Conservation (phyloP, 441 rosid species). For the Pelargonium fulgidum region DNA sequence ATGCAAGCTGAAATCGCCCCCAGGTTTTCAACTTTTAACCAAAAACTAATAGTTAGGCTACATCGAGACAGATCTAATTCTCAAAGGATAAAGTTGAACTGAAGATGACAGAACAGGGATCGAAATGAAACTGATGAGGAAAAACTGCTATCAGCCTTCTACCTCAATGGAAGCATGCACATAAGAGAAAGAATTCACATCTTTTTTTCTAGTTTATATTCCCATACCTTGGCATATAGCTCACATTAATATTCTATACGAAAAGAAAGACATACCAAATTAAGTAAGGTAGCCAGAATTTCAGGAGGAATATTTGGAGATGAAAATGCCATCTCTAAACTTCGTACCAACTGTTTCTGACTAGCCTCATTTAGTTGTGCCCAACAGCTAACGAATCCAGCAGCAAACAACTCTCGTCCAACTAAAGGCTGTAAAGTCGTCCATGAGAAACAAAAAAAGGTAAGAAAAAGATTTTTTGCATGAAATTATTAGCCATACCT, state of each 20-base stretch:
- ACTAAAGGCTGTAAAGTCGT: slow-evolving; percentile 74
- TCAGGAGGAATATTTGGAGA: slow-evolving; percentile 99
- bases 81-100: too few species aligned
- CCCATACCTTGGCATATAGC: neutral
- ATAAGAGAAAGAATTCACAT: neutral
- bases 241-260: slow-evolving; percentile 20
- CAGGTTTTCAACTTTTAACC: too few species aligned
- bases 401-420: slow-evolving; percentile 98
- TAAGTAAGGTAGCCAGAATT: slow-evolving; percentile 94
- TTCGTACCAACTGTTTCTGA: slow-evolving; percentile 89
- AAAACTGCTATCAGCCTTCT: neutral
- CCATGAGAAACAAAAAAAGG: slow-evolving; percentile 27
- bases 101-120: neutral
- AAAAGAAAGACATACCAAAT: slow-evolving; percentile 52
- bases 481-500: slow-evolving; percentile 40
- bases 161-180: neutral
- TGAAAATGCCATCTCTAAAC: slow-evolving; percentile 99
- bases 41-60: too few species aligned
- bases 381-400: slow-evolving; percentile 99
- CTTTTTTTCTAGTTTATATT: neutral
- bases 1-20: too few species aligned
- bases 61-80: too few species aligned
- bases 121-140: neutral
- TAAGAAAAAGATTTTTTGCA: slow-evolving; percentile 13
- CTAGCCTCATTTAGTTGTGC: slow-evolving; percentile 72